These are phyloP conservation scores for Penicillium egyptiacum DNA, from an alignment of 495 filamentous ascomycete species.

Conservation along the genomic window DNA sequence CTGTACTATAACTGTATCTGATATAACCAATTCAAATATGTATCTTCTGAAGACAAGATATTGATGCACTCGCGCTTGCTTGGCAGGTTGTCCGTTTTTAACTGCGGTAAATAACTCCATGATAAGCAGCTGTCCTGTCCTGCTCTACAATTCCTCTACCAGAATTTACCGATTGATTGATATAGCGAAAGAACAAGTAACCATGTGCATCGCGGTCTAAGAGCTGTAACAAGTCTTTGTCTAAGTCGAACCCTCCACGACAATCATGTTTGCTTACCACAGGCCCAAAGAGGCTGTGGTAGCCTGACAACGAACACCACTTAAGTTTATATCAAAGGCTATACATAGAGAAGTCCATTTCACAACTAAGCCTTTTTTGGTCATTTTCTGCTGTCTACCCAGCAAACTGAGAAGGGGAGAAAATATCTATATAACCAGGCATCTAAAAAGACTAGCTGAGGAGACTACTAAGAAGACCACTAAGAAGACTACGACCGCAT, in stretches of 20 bases:
- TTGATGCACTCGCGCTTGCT: neutral
- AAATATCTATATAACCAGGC: no score
- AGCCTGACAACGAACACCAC: neutral
- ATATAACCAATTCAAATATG: neutral
- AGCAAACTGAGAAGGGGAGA: no score
- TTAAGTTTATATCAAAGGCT: no score
- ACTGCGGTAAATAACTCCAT: neutral
- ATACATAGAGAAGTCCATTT: no score
- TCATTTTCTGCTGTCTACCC: no score
- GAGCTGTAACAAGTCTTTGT: neutral
- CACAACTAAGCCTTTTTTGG: no score
- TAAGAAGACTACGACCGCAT: no score
- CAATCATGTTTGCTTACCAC: constrained; percentile 23
- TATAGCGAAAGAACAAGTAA: neutral
- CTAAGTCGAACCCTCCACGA: constrained; percentile 47
- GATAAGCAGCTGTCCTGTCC: neutral
- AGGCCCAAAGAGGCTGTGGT: constrained; percentile 15
- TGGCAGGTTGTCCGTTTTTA: neutral
- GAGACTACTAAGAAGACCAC: no score
- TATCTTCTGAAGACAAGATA: neutral
- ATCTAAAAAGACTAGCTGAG: no score
- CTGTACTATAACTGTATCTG: constrained; percentile 5
- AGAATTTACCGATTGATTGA: neutral
- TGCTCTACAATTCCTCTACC: no score
- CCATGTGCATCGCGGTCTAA: neutral